Conservation (phyloP, 2,329 filamentous ascomycete species). For the Talaromyces sp. region DNA sequence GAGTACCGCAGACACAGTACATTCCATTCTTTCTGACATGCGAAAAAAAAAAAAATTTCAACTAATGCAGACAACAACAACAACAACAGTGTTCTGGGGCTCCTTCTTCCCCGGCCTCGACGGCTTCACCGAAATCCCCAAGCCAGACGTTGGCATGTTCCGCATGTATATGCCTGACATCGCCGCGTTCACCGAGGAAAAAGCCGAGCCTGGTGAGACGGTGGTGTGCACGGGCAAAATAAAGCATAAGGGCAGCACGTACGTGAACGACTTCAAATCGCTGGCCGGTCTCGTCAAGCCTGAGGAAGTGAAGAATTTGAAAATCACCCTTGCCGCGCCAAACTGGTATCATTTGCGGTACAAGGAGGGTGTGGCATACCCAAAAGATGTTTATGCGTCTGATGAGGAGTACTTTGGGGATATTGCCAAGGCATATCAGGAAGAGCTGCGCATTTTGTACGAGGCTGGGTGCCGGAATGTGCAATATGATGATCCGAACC, state of each 20-base stretch:
- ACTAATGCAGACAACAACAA: conserved; percentile 13
- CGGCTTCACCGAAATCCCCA: conserved; percentile 50
- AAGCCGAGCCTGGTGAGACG: conserved; percentile 52
- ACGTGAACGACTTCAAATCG: conserved; percentile 55
- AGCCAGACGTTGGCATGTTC: conserved; percentile 48
- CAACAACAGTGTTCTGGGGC: conserved; percentile 49
- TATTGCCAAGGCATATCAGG: conserved; percentile 61
- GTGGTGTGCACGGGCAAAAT: conserved; percentile 56
- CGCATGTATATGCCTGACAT: conserved; percentile 57
- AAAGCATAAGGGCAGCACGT: conserved; percentile 52
- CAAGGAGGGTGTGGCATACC: conserved; percentile 52
- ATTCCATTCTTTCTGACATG: background rate
- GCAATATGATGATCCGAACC: conserved; percentile 64
- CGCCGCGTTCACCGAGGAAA: conserved; percentile 56
- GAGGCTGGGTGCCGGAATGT: conserved; percentile 59
- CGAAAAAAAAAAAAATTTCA: too few species aligned
- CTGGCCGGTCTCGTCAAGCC: conserved; percentile 56
- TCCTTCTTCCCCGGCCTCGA: conserved; percentile 52
- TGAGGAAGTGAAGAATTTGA: conserved; percentile 59
- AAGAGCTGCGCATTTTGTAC: conserved; percentile 58
- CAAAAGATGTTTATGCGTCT: conserved; percentile 51
- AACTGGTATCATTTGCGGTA: conserved; percentile 66
- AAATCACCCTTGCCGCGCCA: conserved; percentile 63
- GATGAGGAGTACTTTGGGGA: conserved; percentile 61
- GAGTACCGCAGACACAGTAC: conserved; percentile 55